Percentiles rank a stretch among this genome's conserved stretches.
These are phyloP conservation scores for Heliocybe sulcata DNA, from an alignment of 1,284 basidiomycete species.

Conservation along the genomic window DNA sequence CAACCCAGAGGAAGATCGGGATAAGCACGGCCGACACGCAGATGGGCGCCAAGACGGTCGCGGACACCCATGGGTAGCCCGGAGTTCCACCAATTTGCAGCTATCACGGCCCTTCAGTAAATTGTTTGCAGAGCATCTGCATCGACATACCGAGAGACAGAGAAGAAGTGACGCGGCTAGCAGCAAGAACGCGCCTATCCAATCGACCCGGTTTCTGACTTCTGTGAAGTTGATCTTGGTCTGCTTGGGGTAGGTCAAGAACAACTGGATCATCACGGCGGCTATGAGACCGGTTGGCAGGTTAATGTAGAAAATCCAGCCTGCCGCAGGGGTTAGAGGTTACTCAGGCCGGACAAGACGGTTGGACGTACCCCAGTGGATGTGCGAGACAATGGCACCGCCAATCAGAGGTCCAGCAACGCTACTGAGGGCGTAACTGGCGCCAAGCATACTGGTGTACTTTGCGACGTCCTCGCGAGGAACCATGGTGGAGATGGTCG, in stretches of 20 bases:
- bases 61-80: slow-evolving; percentile 12
- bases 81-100: slow-evolving; percentile 3
- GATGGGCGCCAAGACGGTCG: slow-evolving; percentile 12
- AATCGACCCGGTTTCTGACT: not conserved
- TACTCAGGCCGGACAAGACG: not conserved
- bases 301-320: slow-evolving; percentile 3
- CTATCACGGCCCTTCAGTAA: not conserved
- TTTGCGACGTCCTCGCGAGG: slow-evolving; percentile 1
- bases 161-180: not conserved
- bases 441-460: not conserved
- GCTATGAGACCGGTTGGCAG: not conserved
- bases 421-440: not conserved
- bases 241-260: not conserved
- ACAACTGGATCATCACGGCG: not conserved
- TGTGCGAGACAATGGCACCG: not conserved
- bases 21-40: slow-evolving; percentile 11
- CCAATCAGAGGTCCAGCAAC: not conserved
- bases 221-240: not conserved
- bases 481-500: not conserved
- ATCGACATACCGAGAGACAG: not conserved
- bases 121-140: not conserved
- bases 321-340: not conserved
- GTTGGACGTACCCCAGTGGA: not conserved
- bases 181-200: not conserved
- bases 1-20: slow-evolving; percentile 10